A percentile compares a stretch with the other conserved stretches of the same genome.
These are phyloP conservation scores for Helichrysum umbraculigerum DNA, from an alignment of 129 eudicot genomes.

Conservation along the genomic window DNA sequence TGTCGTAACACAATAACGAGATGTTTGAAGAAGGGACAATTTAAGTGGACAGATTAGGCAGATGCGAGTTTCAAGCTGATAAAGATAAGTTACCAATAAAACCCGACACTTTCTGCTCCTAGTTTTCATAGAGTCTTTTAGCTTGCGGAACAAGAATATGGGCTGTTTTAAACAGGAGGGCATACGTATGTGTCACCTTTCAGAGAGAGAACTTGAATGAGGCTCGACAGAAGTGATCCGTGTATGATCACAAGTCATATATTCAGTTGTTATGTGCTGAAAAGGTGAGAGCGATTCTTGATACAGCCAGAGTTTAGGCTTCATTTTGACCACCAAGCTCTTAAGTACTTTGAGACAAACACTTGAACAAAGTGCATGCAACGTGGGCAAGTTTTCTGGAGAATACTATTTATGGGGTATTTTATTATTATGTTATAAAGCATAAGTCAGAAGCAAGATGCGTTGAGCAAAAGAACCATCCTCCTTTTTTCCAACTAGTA, in stretches of 20 bases:
- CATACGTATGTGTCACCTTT: background rate
- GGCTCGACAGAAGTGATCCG: background rate
- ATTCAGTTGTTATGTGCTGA: background rate
- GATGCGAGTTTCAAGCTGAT: background rate
- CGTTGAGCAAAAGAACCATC: background rate
- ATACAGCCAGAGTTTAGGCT: background rate
- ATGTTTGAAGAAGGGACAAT: background rate
- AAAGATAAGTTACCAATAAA: background rate
- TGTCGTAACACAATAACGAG: background rate
- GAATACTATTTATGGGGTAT: background rate
- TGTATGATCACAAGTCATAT: background rate
- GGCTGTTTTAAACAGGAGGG: background rate
- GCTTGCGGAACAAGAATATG: too few species aligned
- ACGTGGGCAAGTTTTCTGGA: background rate
- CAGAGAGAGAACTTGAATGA: background rate
- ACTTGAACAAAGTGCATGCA: background rate
- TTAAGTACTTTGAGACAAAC: background rate
- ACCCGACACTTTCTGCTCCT: background rate
- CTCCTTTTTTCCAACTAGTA: background rate
- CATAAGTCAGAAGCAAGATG: background rate
- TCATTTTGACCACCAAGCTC: background rate
- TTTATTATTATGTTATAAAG: background rate
- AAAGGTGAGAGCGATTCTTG: background rate
- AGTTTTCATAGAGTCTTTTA: too few species aligned
- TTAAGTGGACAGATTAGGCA: background rate